phyloP scores from a whole-genome alignment of 257 asterid genomes.

The Plantago ovata region DNA sequence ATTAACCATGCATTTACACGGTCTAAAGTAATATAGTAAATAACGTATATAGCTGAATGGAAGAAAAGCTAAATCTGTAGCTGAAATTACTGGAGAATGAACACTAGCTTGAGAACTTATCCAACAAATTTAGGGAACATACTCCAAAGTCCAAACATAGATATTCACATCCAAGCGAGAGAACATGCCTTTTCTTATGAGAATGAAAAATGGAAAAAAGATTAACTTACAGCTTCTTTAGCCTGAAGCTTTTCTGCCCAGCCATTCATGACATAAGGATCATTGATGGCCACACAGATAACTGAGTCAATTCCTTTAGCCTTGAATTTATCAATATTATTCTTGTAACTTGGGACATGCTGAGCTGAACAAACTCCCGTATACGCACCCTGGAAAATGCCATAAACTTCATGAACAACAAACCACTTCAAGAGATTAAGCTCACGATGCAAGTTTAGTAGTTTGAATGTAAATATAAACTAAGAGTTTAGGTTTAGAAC shows the following conservation, averaged over 20 bases:
- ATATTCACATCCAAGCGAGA: too few species aligned
- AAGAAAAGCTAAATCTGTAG: too few species aligned
- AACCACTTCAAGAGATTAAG: not conserved
- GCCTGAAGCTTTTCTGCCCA: slow-evolving; percentile 97
- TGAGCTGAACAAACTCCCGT: slow-evolving; percentile 91
- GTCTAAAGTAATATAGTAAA: too few species aligned
- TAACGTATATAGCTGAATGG: too few species aligned
- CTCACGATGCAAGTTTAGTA: not conserved
- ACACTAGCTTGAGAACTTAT: too few species aligned
- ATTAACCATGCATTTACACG: too few species aligned
- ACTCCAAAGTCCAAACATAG: not conserved
- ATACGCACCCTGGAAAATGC: slow-evolving; percentile 63
- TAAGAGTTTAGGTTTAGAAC: too few species aligned
- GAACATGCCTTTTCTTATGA: too few species aligned
- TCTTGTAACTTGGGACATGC: slow-evolving; percentile 95
- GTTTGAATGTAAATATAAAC: not conserved
- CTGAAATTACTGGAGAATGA: too few species aligned
- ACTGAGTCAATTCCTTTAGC: slow-evolving; percentile 86
- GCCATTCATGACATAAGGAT: slow-evolving; percentile 77
- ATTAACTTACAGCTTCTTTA: slow-evolving; percentile 68
- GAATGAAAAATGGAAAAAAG: slow-evolving; percentile 1
- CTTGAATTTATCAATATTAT: slow-evolving; percentile 69
- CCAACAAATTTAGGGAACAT: not conserved
- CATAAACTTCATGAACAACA: slow-evolving; percentile 13
- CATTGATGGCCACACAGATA: slow-evolving; percentile 86